Conservation (phyloP, 768 basidiomycete genomes). For the Tulasnella sp. region DNA sequence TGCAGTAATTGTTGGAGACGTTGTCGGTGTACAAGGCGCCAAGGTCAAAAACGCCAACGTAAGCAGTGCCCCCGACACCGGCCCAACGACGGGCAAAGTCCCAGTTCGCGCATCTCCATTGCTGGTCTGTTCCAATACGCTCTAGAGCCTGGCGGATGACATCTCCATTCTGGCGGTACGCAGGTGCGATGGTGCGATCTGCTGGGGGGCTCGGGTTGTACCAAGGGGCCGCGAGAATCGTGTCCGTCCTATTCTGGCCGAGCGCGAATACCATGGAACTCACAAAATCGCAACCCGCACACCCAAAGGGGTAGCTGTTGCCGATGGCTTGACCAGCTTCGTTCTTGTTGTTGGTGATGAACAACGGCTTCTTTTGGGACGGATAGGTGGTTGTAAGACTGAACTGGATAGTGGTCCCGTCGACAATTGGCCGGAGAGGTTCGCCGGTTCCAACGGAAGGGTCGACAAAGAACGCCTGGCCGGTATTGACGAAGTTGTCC, state of each 20-base stretch:
- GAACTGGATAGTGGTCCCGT: conserved; percentile 55
- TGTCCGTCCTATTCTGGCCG: conserved; percentile 34
- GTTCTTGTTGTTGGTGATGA: conserved; percentile 57
- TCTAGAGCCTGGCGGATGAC: conserved; percentile 49
- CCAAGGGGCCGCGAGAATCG: conserved; percentile 34
- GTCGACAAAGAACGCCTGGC: conserved; percentile 33
- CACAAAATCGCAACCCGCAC: conserved; percentile 33
- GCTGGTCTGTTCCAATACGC: conserved; percentile 49
- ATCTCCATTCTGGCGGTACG: conserved; percentile 22
- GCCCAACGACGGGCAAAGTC: conserved; percentile 58
- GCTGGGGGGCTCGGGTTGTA: conserved; percentile 35
- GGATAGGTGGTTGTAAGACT: conserved; percentile 57
- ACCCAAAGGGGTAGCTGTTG: conserved; percentile 17
- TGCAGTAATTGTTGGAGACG: conserved; percentile 41
- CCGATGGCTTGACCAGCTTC: conserved; percentile 57
- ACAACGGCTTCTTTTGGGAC: conserved; percentile 44
- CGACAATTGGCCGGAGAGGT: conserved; percentile 55
- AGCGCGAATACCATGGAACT: conserved; percentile 34
- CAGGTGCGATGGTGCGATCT: conserved; percentile 20
- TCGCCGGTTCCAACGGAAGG: conserved; percentile 37
- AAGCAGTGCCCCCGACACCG: conserved; percentile 49
- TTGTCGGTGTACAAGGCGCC: conserved; percentile 67
- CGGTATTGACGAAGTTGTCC: conserved; percentile 30
- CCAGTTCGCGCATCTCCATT: conserved; percentile 60
- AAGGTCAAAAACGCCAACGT: conserved; percentile 48